Evolutionary conservation across 176 grass and related monocot genomes (phyloP).

Genomic region (Musa itinerans): DNA sequence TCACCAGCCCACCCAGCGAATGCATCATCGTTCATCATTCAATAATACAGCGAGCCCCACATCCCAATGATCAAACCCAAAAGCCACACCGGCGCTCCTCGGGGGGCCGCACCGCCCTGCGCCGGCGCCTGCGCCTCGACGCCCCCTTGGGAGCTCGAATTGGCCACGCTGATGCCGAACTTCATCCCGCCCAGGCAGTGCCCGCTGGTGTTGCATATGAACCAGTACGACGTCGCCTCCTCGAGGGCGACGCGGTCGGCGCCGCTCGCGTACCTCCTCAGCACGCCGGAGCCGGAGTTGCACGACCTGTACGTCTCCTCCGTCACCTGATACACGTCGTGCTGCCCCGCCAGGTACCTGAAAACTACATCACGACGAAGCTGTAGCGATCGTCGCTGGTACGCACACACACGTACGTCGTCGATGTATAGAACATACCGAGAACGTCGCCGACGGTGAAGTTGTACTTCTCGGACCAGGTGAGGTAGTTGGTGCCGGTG

Average conservation of each 20-base stretch:
- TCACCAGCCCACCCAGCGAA: no score
- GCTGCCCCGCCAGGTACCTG: conserved; percentile 31
- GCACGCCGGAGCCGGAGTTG: conserved; percentile 23
- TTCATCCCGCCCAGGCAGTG: conserved; percentile 80
- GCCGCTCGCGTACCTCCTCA: conserved; percentile 26
- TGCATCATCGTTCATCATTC: no score
- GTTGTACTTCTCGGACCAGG: conserved; percentile 73
- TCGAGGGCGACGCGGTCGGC: conserved; percentile 35
- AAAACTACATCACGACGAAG: conserved; percentile 24
- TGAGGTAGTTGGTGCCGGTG: conserved; percentile 48
- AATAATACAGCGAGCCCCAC: not conserved
- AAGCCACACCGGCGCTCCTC: not conserved
- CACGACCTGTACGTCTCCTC: conserved; percentile 35
- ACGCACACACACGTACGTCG: no score
- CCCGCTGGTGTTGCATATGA: conserved; percentile 56
- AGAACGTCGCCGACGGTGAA: conserved; percentile 78
- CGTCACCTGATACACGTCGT: conserved; percentile 42
- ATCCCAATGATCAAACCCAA: not conserved
- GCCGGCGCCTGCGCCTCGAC: not conserved
- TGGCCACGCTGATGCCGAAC: conserved; percentile 34
- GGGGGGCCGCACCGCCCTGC: not conserved
- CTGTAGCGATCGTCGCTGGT: no score
- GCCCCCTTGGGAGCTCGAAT: not conserved
- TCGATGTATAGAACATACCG: conserved; percentile 8
- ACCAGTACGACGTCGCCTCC: conserved; percentile 39